phyloP scores from a whole-genome alignment of 2,329 filamentous ascomycete species.

The Aspergillus oerlinghausenensis region DNA sequence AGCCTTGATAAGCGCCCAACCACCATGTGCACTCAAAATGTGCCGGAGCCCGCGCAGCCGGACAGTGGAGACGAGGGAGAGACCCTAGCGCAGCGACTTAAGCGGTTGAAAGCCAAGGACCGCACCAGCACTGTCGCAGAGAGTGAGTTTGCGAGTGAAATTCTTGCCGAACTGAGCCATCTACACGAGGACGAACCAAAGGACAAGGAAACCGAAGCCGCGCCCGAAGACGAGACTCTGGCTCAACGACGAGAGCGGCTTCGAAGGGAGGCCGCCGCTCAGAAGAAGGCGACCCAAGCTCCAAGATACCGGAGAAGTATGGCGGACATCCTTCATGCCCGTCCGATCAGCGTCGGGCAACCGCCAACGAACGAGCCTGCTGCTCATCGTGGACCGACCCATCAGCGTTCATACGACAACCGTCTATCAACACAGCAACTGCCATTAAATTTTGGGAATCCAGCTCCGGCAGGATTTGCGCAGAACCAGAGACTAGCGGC shows the following conservation, averaged over 20 bases:
- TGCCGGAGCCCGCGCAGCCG: conserved; percentile 20
- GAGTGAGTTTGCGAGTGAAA: conserved; percentile 41
- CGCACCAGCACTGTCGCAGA: conserved; percentile 27
- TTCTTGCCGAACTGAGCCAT: conserved; percentile 39
- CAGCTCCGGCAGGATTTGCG: conserved; percentile 8
- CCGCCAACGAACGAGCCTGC: conserved; percentile 22
- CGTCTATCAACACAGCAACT: conserved; percentile 31
- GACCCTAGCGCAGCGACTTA: conserved; percentile 42
- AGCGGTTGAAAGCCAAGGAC: conserved; percentile 36
- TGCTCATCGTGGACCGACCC: conserved; percentile 11
- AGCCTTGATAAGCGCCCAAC: conserved; percentile 28
- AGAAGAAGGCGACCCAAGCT: conserved; percentile 19
- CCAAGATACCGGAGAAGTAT: conserved; percentile 41
- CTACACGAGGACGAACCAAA: conserved; percentile 21
- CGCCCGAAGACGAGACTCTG: conserved; percentile 42
- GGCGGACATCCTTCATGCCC: conserved; percentile 49
- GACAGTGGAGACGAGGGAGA: conserved; percentile 39
- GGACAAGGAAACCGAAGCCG: conserved; percentile 14
- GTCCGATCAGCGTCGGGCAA: conserved; percentile 41
- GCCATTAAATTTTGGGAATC: conserved; percentile 19
- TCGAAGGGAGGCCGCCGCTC: conserved; percentile 35
- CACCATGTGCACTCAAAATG: conserved; percentile 30
- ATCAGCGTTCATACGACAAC: conserved; percentile 17
- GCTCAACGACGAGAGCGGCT: conserved; percentile 44
- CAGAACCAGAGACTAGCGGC: conserved; percentile 16